Percentiles rank a stretch among this genome's conserved stretches.
Conservation (phyloP, 345 rosid species). For the thale cress (Arabidopsis thaliana) region TAIR10.1 NC_003071.7:14724501-14725000, state of each 20-base stretch:
- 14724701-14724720: background rate
- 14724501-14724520: constrained; percentile 48
- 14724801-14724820: constrained; percentile 55
- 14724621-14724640: constrained; percentile 14
- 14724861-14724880: constrained; percentile 47
- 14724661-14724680: constrained; percentile 2
- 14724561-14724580: constrained; percentile 79
- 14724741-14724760: constrained; percentile 2
- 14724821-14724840: constrained; percentile 64
- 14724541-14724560: constrained; percentile 85
- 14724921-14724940: constrained; percentile 48
- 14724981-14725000: constrained; percentile 51
- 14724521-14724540: constrained; percentile 71
- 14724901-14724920: constrained; percentile 55
- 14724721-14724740: background rate
- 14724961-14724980: constrained; percentile 64
- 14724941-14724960: constrained; percentile 57
- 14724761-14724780: constrained; percentile 58
- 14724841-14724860: constrained; percentile 52
- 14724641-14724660: background rate
- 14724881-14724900: constrained; percentile 55
- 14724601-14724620: constrained; percentile 19
- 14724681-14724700: constrained; percentile 17
- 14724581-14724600: constrained; percentile 73
- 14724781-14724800: constrained; percentile 60